These are phyloP conservation scores for Globisporangium abappressorium DNA, from an alignment of 352 stramenopile genomes.

Conservation along the genomic window DNA sequence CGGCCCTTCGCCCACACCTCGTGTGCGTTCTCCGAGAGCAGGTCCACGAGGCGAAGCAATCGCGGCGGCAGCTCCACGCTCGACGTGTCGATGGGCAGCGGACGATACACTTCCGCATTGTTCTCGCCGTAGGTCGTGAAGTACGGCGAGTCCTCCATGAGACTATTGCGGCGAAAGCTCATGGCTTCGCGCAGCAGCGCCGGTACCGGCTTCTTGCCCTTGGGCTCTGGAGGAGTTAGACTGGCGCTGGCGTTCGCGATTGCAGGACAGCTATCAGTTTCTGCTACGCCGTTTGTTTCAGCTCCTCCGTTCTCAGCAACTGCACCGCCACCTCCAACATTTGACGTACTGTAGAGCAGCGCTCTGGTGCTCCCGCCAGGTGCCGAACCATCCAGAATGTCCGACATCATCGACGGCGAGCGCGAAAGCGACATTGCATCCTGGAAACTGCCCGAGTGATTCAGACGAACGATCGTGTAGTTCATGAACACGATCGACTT, in stretches of 20 bases:
- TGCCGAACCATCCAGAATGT: conserved; percentile 17
- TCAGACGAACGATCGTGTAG: conserved; percentile 66
- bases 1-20: conserved; percentile 85
- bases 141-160: conserved; percentile 79
- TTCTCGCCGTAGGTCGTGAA: conserved; percentile 66
- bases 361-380: background rate
- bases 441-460: conserved; percentile 56
- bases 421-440: conserved; percentile 47
- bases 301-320: background rate
- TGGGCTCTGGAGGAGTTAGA: conserved; percentile 19
- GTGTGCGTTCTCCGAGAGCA: conserved; percentile 84
- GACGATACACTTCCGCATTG: conserved; percentile 61
- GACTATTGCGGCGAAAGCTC: conserved; percentile 72
- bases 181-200: conserved; percentile 66
- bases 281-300: background rate
- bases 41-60: conserved; percentile 69
- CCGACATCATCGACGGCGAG: conserved; percentile 65
- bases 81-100: conserved; percentile 75
- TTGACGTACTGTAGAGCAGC: background rate
- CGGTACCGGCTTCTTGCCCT: conserved; percentile 46
- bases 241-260: conserved; percentile 23
- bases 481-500: conserved; percentile 90
- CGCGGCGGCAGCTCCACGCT: conserved; percentile 60
- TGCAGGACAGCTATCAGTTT: background rate
- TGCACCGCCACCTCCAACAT: background rate